These are phyloP conservation scores for Lecanicillium sp. DNA, from an alignment of 2,329 filamentous ascomycete genomes.

Conservation along the genomic window DNA sequence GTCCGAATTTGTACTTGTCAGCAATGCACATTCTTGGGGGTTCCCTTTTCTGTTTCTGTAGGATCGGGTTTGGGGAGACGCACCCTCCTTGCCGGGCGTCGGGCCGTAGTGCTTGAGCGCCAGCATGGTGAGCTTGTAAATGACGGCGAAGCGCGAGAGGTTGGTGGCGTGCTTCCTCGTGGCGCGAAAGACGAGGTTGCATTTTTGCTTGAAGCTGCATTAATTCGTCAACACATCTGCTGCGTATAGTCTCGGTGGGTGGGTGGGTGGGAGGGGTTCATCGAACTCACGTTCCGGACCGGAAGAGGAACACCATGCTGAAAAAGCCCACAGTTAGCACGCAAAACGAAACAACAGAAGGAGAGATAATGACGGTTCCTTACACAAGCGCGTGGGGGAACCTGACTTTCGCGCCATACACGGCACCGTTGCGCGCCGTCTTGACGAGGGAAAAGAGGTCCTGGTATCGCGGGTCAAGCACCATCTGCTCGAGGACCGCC, in stretches of 20 bases:
- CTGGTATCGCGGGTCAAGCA: conserved; percentile 79
- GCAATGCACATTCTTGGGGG: neutral
- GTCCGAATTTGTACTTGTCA: neutral
- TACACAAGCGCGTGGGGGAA: conserved; percentile 93
- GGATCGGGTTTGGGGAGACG: neutral
- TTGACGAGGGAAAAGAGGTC: conserved; percentile 82
- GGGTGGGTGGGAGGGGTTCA: conserved; percentile 11
- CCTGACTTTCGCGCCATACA: conserved; percentile 95
- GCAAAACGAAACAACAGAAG: conserved; percentile 17
- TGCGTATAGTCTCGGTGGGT: neutral
- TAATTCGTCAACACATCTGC: conserved; percentile 4
- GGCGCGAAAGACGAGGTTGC: conserved; percentile 70
- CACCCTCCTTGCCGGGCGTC: conserved; percentile 54
- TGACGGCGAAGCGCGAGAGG: conserved; percentile 80
- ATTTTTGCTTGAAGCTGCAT: conserved; percentile 67
- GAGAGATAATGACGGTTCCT: conserved; percentile 32
- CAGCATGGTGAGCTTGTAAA: conserved; percentile 83
- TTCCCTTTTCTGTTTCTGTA: neutral
- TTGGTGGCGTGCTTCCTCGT: conserved; percentile 89
- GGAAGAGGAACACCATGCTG: conserved; percentile 95
- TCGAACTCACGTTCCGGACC: conserved; percentile 74
- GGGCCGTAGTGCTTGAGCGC: conserved; percentile 58
- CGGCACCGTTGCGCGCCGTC: conserved; percentile 89
- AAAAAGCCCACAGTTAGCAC: neutral
- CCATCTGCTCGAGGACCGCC: conserved; percentile 66